phyloP scores from a whole-genome alignment of 2,329 filamentous ascomycete genomes.

The Ambrosiella xylebori region DNA sequence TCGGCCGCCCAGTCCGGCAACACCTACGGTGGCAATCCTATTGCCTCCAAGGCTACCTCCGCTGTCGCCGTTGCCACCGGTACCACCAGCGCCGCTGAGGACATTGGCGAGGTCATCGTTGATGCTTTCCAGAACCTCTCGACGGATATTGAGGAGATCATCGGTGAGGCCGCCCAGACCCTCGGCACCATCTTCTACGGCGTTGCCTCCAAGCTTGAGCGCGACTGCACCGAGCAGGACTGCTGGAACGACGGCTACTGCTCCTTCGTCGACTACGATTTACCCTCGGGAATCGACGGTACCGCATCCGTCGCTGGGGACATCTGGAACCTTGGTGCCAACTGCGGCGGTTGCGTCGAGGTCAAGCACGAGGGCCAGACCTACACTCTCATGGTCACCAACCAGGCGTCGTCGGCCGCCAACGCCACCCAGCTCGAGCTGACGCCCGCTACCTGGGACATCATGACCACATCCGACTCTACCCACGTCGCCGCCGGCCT shows the following conservation, averaged over 20 bases:
- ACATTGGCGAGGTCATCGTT: background rate
- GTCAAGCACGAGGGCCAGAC: slow-evolving; percentile 10
- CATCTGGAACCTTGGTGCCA: slow-evolving; percentile 13
- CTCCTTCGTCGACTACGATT: slow-evolving; percentile 10
- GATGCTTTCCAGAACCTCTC: background rate
- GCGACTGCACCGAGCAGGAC: slow-evolving; percentile 3
- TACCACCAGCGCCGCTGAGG: background rate
- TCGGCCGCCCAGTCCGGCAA: background rate
- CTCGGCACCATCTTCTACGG: slow-evolving; percentile 9
- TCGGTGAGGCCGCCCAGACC: background rate
- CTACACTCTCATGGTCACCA: slow-evolving; percentile 10
- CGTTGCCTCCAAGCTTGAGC: slow-evolving; percentile 5
- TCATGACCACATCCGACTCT: slow-evolving; percentile 1
- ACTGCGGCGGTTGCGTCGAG: slow-evolving; percentile 11
- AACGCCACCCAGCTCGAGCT: slow-evolving; percentile 13
- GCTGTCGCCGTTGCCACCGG: background rate
- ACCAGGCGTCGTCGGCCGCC: slow-evolving; percentile 3
- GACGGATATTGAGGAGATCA: slow-evolving; percentile 2
- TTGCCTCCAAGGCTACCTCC: background rate
- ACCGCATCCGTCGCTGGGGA: slow-evolving; percentile 5
- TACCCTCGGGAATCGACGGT: slow-evolving; percentile 6
- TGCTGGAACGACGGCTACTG: slow-evolving; percentile 3
- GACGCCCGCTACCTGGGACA: slow-evolving; percentile 11
- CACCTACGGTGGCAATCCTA: background rate
- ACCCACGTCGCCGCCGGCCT: background rate